Evolutionary conservation across 768 basidiomycete genomes (phyloP).

Genomic region (Tulasnella sp.): DNA sequence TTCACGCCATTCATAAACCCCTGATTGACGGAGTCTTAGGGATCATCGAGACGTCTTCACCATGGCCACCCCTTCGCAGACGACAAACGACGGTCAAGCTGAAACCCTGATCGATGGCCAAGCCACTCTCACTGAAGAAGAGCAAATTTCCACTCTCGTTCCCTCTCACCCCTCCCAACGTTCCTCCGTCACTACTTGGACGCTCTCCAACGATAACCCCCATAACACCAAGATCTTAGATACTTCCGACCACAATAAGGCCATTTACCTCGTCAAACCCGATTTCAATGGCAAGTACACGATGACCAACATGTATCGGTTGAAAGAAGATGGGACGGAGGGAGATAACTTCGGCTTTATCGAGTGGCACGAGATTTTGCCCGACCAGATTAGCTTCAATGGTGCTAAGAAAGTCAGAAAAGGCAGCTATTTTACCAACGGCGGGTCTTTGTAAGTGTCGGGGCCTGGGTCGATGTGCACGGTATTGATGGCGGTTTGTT

Average conservation of each 20-base stretch:
- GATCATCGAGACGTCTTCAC: not conserved
- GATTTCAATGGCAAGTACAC: slow-evolving; percentile 21
- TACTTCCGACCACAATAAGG: not conserved
- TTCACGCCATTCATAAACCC: not conserved
- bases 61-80: not conserved
- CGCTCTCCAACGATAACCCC: slow-evolving; percentile 23
- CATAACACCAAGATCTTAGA: slow-evolving; percentile 19
- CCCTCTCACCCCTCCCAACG: slow-evolving; percentile 13
- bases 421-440: slow-evolving; percentile 19
- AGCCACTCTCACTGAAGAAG: not conserved
- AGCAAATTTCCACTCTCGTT: slow-evolving; percentile 16
- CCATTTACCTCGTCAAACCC: slow-evolving; percentile 11
- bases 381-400: slow-evolving; percentile 23
- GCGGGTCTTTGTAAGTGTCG: not conserved
- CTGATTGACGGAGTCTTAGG: not conserved
- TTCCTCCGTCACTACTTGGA: not conserved
- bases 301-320: slow-evolving; percentile 16
- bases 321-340: slow-evolving; percentile 9
- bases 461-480: not conserved
- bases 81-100: slow-evolving; percentile 1
- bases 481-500: not conserved
- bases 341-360: slow-evolving; percentile 13
- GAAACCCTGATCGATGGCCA: not conserved
- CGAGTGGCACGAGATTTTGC: slow-evolving; percentile 19
- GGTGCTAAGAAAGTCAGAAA: slow-evolving; percentile 22